Conservation (phyloP, 495 filamentous ascomycete species). For the Cercophora sp. region DNA sequence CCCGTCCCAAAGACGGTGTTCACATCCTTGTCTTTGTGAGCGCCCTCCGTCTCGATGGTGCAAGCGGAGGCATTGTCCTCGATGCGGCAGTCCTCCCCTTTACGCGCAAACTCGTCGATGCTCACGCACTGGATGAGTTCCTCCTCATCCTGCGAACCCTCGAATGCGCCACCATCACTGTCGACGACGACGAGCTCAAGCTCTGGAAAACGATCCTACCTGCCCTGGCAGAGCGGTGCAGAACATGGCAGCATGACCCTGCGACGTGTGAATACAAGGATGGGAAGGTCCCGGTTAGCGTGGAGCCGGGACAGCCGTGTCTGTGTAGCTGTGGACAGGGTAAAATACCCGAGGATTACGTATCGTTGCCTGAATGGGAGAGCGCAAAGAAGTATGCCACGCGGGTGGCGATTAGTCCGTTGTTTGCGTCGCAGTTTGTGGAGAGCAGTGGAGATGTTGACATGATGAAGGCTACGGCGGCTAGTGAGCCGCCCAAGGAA, state of each 20-base stretch:
- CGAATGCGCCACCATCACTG: slow-evolving; percentile 26
- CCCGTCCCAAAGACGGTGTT: slow-evolving; percentile 23
- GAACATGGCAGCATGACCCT: slow-evolving; percentile 49
- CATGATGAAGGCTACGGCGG: not conserved
- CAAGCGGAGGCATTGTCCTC: slow-evolving; percentile 39
- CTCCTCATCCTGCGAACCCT: slow-evolving; percentile 23
- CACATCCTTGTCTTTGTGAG: slow-evolving; percentile 41
- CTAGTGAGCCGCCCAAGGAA: not conserved
- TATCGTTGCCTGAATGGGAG: slow-evolving; percentile 32
- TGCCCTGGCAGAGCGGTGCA: slow-evolving; percentile 50
- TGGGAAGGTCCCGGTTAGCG: slow-evolving; percentile 25
- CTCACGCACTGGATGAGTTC: slow-evolving; percentile 26
- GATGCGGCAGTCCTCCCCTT: slow-evolving; percentile 49
- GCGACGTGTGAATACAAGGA: slow-evolving; percentile 45
- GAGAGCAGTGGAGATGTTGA: slow-evolving; percentile 31
- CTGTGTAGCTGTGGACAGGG: slow-evolving; percentile 37
- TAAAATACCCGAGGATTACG: slow-evolving; percentile 25
- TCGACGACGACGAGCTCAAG: slow-evolving; percentile 40
- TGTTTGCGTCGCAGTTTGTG: slow-evolving; percentile 26
- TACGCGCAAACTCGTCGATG: slow-evolving; percentile 21
- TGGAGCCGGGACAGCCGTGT: slow-evolving; percentile 22
- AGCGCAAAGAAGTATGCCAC: slow-evolving; percentile 20
- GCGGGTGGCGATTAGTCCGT: slow-evolving; percentile 35
- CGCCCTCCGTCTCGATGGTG: slow-evolving; percentile 37
- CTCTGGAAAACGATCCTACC: slow-evolving; percentile 51